These are phyloP conservation scores for Thielaviopsis ethacetica DNA, from an alignment of 2,329 filamentous ascomycete genomes.

Conservation along the genomic window DNA sequence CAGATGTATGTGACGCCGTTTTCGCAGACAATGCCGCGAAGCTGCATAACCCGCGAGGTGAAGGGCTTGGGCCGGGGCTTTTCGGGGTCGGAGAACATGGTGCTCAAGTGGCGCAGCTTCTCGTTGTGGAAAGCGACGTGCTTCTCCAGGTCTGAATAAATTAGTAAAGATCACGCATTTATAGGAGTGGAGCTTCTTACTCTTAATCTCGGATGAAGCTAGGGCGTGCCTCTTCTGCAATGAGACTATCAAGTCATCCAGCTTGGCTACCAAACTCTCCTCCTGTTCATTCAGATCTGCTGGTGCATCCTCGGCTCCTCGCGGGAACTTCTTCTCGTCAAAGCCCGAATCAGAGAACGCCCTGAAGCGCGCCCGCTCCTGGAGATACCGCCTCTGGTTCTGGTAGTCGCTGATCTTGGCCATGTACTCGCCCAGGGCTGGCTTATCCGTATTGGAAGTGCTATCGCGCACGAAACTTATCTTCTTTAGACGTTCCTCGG, in stretches of 20 bases:
- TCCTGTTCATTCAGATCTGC: constrained; percentile 21
- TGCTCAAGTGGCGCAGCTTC: constrained; percentile 24
- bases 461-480: neutral
- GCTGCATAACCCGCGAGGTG: constrained; percentile 28
- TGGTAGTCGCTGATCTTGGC: constrained; percentile 13
- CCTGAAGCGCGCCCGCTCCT: constrained; percentile 21
- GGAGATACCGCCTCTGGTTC: constrained; percentile 19
- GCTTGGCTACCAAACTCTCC: constrained; percentile 13
- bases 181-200: neutral
- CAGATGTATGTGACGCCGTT: constrained; percentile 34
- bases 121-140: constrained; percentile 11
- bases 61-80: constrained; percentile 24
- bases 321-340: constrained; percentile 22
- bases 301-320: constrained; percentile 24
- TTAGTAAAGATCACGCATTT: neutral
- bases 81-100: constrained; percentile 23
- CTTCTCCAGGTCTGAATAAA: constrained; percentile 1
- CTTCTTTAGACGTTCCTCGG: neutral
- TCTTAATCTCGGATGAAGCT: neutral
- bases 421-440: neutral
- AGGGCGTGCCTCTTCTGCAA: constrained; percentile 15
- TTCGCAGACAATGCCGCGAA: constrained; percentile 34
- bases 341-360: constrained; percentile 23
- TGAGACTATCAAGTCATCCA: constrained; percentile 16
- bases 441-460: neutral